Percentiles rank a stretch among this genome's conserved stretches.
Evolutionary conservation across 768 basidiomycete genomes (phyloP).

Genomic region (Trametes elegans): DNA sequence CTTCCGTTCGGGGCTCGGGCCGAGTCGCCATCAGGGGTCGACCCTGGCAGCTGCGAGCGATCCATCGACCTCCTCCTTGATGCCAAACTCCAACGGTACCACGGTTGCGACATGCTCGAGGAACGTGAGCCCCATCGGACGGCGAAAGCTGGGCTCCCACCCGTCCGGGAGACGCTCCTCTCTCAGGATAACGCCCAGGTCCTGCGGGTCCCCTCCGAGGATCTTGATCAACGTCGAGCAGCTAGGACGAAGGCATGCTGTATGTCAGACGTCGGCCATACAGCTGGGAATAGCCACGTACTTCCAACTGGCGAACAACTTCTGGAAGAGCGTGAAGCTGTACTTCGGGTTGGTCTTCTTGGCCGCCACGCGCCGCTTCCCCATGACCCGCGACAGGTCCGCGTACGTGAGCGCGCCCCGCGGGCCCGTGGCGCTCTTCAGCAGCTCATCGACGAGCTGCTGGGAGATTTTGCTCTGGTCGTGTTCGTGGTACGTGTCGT

Average conservation of each 20-base stretch:
- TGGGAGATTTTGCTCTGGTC: constrained; percentile 56
- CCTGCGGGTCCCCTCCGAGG: constrained; percentile 61
- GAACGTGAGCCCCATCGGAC: constrained; percentile 60
- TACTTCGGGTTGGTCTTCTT: constrained; percentile 55
- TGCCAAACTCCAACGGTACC: constrained; percentile 30
- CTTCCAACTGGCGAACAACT: constrained; percentile 68
- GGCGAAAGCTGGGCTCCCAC: constrained; percentile 64
- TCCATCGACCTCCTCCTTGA: constrained; percentile 28
- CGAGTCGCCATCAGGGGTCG: too few species aligned
- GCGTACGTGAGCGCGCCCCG: constrained; percentile 43
- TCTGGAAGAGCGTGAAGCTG: constrained; percentile 48
- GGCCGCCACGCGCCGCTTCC: constrained; percentile 64
- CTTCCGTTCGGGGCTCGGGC: too few species aligned
- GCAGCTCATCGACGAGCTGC: constrained; percentile 51
- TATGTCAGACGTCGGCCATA: too few species aligned
- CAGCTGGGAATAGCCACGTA: constrained; percentile 33
- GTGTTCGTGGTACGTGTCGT: constrained; percentile 44
- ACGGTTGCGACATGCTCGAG: constrained; percentile 46
- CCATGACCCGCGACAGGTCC: constrained; percentile 56
- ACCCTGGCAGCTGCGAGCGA: not conserved
- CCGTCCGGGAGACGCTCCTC: constrained; percentile 71
- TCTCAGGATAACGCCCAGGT: constrained; percentile 50
- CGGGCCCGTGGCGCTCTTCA: constrained; percentile 59
- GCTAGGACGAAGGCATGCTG: constrained; percentile 33
- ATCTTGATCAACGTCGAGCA: constrained; percentile 61